A percentile compares a stretch with the other conserved stretches of the same genome.
phyloP scores from a whole-genome alignment of 2,329 filamentous ascomycete species.

The Phialemoniopsis sp. region DNA sequence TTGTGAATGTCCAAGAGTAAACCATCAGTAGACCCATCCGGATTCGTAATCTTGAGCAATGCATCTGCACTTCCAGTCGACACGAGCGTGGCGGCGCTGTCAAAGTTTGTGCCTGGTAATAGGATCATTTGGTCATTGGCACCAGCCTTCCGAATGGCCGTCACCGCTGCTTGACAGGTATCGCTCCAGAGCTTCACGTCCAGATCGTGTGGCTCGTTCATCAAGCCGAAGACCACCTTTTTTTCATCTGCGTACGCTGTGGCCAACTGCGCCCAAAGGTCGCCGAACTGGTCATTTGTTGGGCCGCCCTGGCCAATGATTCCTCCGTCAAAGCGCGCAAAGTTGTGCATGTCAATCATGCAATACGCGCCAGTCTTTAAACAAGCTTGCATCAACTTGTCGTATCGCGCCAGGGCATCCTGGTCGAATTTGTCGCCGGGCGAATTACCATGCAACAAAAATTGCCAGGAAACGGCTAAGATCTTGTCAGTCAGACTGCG shows the following conservation, averaged over 20 bases:
- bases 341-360: conserved; percentile 57
- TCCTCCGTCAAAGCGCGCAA: conserved; percentile 52
- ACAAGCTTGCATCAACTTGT: conserved; percentile 34
- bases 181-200: conserved; percentile 51
- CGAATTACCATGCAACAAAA: too few relatives aligned
- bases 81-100: conserved; percentile 41
- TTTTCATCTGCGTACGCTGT: conserved; percentile 39
- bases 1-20: conserved; percentile 44
- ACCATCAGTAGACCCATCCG: conserved; percentile 45
- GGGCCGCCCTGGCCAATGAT: conserved; percentile 62
- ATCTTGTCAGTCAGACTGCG: too few relatives aligned
- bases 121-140: conserved; percentile 57
- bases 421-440: too few relatives aligned
- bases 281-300: conserved; percentile 53
- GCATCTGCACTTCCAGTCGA: conserved; percentile 41
- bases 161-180: conserved; percentile 57
- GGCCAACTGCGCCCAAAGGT: conserved; percentile 53
- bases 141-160: conserved; percentile 56
- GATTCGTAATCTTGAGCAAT: conserved; percentile 47
- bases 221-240: conserved; percentile 57
- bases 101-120: conserved; percentile 55
- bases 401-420: too few relatives aligned
- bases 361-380: conserved; percentile 52
- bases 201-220: conserved; percentile 62
- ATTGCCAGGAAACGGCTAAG: too few relatives aligned